These are phyloP conservation scores for Pelargonium cotyledonis DNA, from an alignment of 441 rosid species.

Conservation along the genomic window DNA sequence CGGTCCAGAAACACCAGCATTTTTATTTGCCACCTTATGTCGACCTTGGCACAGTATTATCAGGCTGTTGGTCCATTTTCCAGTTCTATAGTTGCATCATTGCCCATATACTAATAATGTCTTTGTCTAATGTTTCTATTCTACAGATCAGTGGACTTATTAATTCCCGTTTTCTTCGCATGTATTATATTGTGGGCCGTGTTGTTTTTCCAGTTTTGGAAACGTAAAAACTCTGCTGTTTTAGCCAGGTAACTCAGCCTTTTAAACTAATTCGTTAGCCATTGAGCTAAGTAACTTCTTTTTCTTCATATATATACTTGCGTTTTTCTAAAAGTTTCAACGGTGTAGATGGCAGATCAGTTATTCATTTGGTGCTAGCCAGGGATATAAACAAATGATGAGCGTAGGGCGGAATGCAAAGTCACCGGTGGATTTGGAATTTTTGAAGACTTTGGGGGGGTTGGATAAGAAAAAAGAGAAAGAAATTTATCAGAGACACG, in stretches of 20 bases:
- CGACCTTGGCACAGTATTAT: too few relatives aligned
- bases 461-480: slow-evolving; percentile 48
- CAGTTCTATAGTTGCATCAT: slow-evolving; percentile 3
- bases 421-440: slow-evolving; percentile 37
- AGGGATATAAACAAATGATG: slow-evolving; percentile 44
- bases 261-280: not conserved
- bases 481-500: slow-evolving; percentile 74
- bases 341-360: slow-evolving; percentile 67
- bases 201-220: slow-evolving; percentile 92
- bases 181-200: slow-evolving; percentile 73
- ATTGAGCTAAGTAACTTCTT: not conserved
- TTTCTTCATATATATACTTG: not conserved
- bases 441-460: slow-evolving; percentile 32
- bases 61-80: too few relatives aligned
- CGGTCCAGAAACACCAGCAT: too few relatives aligned
- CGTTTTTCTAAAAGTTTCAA: slow-evolving; percentile 9
- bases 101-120: slow-evolving; percentile 10
- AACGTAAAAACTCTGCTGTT: slow-evolving; percentile 77
- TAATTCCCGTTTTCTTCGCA: slow-evolving; percentile 67
- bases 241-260: slow-evolving; percentile 47
- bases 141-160: slow-evolving; percentile 63
- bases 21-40: too few relatives aligned
- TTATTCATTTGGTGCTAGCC: slow-evolving; percentile 46
- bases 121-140: not conserved
- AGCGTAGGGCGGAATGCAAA: slow-evolving; percentile 57